Conservation (phyloP, 1,284 basidiomycete species). For the Fomitiporia mediterranea region DNA sequence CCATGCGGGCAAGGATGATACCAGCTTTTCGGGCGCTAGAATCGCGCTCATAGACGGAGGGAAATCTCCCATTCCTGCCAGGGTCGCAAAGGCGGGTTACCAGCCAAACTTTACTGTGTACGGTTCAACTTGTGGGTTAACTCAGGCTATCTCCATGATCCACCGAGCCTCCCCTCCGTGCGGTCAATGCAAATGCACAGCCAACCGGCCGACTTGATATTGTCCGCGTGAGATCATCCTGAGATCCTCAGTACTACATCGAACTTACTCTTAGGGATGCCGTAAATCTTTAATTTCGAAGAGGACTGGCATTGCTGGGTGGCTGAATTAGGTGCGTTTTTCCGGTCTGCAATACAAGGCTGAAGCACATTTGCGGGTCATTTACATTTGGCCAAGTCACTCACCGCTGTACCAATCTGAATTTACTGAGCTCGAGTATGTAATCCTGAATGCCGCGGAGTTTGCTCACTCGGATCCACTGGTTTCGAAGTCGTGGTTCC, state of each 20-base stretch:
- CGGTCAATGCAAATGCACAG: not conserved
- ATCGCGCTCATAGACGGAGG: not conserved
- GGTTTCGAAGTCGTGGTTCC: too few species aligned
- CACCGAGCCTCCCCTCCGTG: not conserved
- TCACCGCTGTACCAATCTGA: too few species aligned
- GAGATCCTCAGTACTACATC: not conserved
- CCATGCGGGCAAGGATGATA: not conserved
- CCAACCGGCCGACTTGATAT: not conserved
- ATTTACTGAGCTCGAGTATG: too few species aligned
- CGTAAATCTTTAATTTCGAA: too few species aligned
- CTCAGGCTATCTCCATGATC: slow-evolving; percentile 2
- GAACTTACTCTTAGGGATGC: too few species aligned
- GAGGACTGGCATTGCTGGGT: too few species aligned
- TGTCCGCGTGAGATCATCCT: not conserved
- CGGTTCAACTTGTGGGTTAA: not conserved
- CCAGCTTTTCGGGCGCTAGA: not conserved
- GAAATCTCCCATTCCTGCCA: not conserved
- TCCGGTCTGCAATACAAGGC: too few species aligned
- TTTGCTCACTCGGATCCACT: too few species aligned
- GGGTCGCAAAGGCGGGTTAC: not conserved
- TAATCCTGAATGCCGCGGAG: too few species aligned
- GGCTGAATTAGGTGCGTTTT: too few species aligned
- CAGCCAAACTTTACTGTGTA: not conserved
- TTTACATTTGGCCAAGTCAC: too few species aligned
- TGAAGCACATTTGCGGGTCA: too few species aligned